Conservation (phyloP, 1,139 yeast species). For the Saccharomycopsis hybrid region DNA sequence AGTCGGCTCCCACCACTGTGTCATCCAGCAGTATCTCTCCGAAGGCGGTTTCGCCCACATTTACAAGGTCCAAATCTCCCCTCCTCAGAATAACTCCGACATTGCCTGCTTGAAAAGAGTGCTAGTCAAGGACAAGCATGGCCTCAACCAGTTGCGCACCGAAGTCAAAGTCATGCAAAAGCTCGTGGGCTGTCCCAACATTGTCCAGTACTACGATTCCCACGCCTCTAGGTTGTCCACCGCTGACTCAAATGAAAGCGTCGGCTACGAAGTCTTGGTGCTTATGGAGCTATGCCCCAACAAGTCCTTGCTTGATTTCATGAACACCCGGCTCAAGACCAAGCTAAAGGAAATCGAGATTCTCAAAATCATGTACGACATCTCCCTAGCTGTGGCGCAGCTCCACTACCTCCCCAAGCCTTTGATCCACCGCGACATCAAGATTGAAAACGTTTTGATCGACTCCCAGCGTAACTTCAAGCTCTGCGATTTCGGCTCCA, state of each 20-base stretch:
- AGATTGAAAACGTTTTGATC: constrained; percentile 70
- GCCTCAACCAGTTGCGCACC: constrained; percentile 56
- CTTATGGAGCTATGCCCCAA: constrained; percentile 76
- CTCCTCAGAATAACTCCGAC: constrained; percentile 25
- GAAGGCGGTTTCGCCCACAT: constrained; percentile 46
- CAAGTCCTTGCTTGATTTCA: constrained; percentile 63
- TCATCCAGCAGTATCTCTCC: constrained; percentile 46
- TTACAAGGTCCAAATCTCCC: constrained; percentile 17
- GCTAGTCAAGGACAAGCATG: constrained; percentile 63
- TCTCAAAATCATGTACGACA: constrained; percentile 59
- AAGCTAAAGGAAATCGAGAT: constrained; percentile 59
- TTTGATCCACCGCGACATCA: constrained; percentile 68
- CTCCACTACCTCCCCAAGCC: constrained; percentile 58
- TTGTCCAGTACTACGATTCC: constrained; percentile 68
- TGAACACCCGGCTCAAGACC: constrained; percentile 64
- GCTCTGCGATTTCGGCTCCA: constrained; percentile 74
- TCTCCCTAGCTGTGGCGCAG: constrained; percentile 59
- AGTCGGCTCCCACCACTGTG: constrained; percentile 49
- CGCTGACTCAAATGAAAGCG: constrained; percentile 27
- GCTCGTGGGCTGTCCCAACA: constrained; percentile 46
- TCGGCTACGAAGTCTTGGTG: constrained; percentile 61
- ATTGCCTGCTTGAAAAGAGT: constrained; percentile 70
- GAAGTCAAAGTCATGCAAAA: constrained; percentile 77
- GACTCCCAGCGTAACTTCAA: constrained; percentile 52
- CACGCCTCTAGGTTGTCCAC: constrained; percentile 60